phyloP scores from a whole-genome alignment of 23 red algal species.

The Gracilaria vermiculophylla region DNA sequence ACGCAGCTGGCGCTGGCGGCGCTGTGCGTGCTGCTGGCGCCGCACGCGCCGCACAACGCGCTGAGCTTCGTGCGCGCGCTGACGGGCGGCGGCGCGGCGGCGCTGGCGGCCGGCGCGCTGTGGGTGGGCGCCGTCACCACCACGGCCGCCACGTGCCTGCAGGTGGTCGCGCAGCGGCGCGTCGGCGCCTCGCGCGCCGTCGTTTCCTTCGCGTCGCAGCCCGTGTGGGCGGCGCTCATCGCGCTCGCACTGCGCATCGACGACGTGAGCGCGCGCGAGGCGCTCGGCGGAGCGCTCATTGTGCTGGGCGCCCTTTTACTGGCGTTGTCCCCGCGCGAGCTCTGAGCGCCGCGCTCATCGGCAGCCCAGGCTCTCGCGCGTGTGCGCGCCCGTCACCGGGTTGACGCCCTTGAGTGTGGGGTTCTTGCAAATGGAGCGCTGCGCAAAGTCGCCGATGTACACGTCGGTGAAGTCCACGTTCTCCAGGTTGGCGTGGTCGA shows the following conservation, averaged over 20 bases:
- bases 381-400: slow-evolving; percentile 75
- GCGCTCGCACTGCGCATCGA: slow-evolving; percentile 44
- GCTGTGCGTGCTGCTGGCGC: not conserved
- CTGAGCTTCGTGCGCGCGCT: not conserved
- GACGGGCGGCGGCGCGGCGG: not conserved
- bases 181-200: slow-evolving; percentile 59
- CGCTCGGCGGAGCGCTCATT: slow-evolving; percentile 58
- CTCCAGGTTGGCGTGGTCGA: slow-evolving; percentile 76
- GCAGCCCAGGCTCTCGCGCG: slow-evolving; percentile 83
- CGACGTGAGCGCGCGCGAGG: slow-evolving; percentile 15
- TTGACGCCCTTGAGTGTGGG: slow-evolving; percentile 70
- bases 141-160: slow-evolving; percentile 45
- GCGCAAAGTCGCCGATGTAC: slow-evolving; percentile 93
- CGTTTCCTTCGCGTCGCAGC: slow-evolving; percentile 70
- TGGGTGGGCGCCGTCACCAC: slow-evolving; percentile 46
- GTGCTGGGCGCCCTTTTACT: slow-evolving; percentile 24
- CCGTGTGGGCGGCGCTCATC: slow-evolving; percentile 59
- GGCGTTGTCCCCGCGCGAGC: too few relatives aligned
- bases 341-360: not conserved
- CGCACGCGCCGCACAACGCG: not conserved
- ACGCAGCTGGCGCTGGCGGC: slow-evolving; percentile 31
- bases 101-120: not conserved
- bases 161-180: slow-evolving; percentile 56
- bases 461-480: slow-evolving; percentile 90
- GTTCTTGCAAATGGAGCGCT: slow-evolving; percentile 70